Evolutionary conservation across 176 grass and related monocot species (phyloP), one percentile per base, ranked within the genome.

Genomic region (Ensete ventricosum): DNA sequence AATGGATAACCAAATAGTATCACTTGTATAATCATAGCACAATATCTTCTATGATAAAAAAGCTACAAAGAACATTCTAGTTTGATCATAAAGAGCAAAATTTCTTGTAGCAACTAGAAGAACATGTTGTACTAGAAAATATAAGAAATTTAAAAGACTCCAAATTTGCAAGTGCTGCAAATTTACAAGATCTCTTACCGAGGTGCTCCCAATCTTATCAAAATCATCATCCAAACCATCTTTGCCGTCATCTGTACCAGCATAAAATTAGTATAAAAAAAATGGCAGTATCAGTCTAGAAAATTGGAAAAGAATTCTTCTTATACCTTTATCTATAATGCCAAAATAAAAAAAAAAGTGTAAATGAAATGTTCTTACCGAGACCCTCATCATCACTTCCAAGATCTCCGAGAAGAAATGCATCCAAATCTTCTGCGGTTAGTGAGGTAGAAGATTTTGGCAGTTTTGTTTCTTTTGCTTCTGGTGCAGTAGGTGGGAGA

Each of bases 401-500:
- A 55, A 95, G 80, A 86, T 99, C 96, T 14, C 96, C 96, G 7
- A 99, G 81, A 73, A 99, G 91, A 88, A 99, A 99, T 48, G 82
- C 85, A 91, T 99, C 96, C 54, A 99, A 77, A 89, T 99, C 96
- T 54, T 95, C 91, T 23, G 81, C 78, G 78, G 74, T 94, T 76
- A 82, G 78, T 53, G 88, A 86, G 29, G 91, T 87, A 50, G 88
- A 89, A 52, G 66, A 82, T 79, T 99, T 99, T 75, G 83, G 84
- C 52, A 74, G 73, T 73, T 91, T 95, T 50, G 78, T 81, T 70
- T 89, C 88, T 77, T 78, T 87, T 27, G 43, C 78, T 75, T 87
- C 85, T 71, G 73, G 51, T 75, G 51, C 52, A n/a, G 70, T 79
- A 75, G 65, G 27, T 90, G 72, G 74, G 54, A 84, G 48, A 81